These are phyloP conservation scores for Mangifera indica DNA, from an alignment of 345 rosid species.

Conservation along the genomic window DNA sequence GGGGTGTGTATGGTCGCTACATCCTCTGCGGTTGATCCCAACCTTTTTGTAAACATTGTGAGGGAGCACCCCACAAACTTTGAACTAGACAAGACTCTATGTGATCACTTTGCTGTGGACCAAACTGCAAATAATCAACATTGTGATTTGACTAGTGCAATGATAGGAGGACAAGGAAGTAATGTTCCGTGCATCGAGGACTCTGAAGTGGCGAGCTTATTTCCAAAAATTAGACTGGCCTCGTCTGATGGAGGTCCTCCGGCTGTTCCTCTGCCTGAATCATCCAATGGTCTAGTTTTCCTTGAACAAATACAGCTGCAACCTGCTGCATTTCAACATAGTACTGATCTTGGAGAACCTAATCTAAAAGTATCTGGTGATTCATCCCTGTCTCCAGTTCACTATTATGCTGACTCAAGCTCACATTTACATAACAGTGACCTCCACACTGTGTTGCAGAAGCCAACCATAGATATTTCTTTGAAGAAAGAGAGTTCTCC, in stretches of 20 bases:
- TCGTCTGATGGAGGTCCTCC: constrained; percentile 24
- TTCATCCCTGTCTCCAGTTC: constrained; percentile 1
- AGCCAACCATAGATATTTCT: constrained; percentile 16
- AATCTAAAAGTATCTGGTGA: constrained; percentile 10
- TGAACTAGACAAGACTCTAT: constrained; percentile 20
- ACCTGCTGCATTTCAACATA: constrained; percentile 30
- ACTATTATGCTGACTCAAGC: constrained; percentile 16
- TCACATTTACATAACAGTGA: constrained; percentile 21
- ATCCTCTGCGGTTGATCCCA: constrained; percentile 21
- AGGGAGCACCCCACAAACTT: constrained; percentile 22
- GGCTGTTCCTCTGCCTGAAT: constrained; percentile 29
- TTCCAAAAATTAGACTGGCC: constrained; percentile 15
- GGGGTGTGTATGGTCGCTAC: constrained; percentile 24
- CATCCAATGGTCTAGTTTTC: constrained; percentile 23
- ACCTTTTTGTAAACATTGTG: constrained; percentile 23
- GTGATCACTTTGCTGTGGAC: constrained; percentile 19
- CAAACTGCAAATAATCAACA: constrained; percentile 18
- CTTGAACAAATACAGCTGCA: constrained; percentile 24
- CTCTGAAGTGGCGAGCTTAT: constrained; percentile 28
- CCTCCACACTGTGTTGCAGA: constrained; percentile 11
- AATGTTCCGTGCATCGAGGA: constrained; percentile 18
- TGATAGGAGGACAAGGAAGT: constrained; percentile 25
- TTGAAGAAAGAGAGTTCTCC: constrained; percentile 21
- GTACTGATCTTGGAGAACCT: constrained; percentile 17
- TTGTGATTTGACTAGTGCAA: constrained; percentile 23